Conservation (phyloP, 2,329 filamentous ascomycete genomes). For the Phoma herbarum region DNA sequence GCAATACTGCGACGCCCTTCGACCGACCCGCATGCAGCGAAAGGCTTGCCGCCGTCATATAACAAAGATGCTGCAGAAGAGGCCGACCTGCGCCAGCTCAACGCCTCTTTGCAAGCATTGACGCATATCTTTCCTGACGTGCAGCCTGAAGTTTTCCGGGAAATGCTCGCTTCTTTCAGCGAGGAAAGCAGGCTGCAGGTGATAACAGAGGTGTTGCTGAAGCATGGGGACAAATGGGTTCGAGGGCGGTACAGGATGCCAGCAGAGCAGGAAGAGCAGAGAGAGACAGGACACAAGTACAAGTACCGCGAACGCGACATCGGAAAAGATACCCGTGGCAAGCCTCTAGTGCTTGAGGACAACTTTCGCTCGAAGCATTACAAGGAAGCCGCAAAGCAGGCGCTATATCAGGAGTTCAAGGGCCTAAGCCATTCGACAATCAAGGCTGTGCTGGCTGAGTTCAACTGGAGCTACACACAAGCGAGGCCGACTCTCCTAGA, state of each 20-base stretch:
- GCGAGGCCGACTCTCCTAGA: conserved; percentile 74
- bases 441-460: conserved; percentile 80
- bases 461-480: conserved; percentile 79
- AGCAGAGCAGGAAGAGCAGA: conserved; percentile 48
- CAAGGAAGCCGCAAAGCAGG: conserved; percentile 71
- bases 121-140: conserved; percentile 79
- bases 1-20: conserved; percentile 29
- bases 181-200: conserved; percentile 79
- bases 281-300: conserved; percentile 41
- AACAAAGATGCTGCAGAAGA: conserved; percentile 54
- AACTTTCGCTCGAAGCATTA: conserved; percentile 74
- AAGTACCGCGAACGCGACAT: conserved; percentile 45
- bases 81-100: conserved; percentile 73
- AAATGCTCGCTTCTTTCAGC: conserved; percentile 79
- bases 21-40: conserved; percentile 19
- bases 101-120: conserved; percentile 72
- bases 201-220: conserved; percentile 79
- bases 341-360: conserved; percentile 66
- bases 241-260: conserved; percentile 67
- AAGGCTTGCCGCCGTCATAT: conserved; percentile 11
- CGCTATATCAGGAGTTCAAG: conserved; percentile 79
- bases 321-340: conserved; percentile 43
- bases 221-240: conserved; percentile 74
- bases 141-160: conserved; percentile 82
- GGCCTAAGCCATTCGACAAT: conserved; percentile 77